Evolutionary conservation across 306 rosid genomes (phyloP).

Genomic region (Rubus parviflorus): DNA sequence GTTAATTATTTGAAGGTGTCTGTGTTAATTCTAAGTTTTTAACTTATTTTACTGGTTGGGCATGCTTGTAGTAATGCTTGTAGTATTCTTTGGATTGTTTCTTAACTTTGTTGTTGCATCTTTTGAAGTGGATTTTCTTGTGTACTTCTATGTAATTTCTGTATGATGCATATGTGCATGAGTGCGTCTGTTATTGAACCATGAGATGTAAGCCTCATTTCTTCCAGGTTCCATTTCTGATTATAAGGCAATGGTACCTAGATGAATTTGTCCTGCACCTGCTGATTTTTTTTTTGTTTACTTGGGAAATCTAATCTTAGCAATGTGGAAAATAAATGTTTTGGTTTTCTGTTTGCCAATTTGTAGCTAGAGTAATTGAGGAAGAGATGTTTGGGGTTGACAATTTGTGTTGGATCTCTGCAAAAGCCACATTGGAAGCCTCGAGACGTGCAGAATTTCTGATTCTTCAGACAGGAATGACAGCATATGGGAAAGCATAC

Average conservation of each 20-base stretch:
- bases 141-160: neutral
- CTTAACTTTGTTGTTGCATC: neutral
- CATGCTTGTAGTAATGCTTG: neutral
- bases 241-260: neutral
- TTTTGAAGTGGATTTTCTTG: neutral
- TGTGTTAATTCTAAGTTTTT: neutral
- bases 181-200: neutral
- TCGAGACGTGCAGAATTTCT: constrained; percentile 80
- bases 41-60: neutral
- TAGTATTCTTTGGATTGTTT: neutral
- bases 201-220: neutral
- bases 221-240: neutral
- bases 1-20: neutral
- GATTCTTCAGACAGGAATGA: constrained; percentile 95
- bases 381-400: constrained; percentile 96
- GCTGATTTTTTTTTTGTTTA: constrained; percentile 21
- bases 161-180: neutral
- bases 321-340: constrained; percentile 6
- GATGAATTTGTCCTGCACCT: constrained; percentile 1
- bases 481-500: constrained; percentile 94
- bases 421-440: constrained; percentile 85
- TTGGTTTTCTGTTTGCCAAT: constrained; percentile 18
- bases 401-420: constrained; percentile 93
- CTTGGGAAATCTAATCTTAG: neutral
- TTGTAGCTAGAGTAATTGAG: constrained; percentile 89